Evolutionary conservation across 768 basidiomycete species (phyloP).

Genomic region (Amanita polypyramis): DNA sequence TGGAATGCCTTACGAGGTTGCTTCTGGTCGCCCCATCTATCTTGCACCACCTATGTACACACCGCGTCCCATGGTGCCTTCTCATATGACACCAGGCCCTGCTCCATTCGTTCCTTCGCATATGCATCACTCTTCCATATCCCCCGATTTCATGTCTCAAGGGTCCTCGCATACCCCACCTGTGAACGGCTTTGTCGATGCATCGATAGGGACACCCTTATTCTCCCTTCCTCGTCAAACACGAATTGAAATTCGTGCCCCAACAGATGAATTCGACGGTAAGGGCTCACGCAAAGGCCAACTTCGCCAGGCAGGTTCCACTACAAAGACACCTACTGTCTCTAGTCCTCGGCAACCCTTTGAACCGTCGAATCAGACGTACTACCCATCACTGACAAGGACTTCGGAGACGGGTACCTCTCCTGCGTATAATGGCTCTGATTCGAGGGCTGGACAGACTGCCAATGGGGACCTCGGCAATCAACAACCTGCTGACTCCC

Average conservation of each 20-base stretch:
- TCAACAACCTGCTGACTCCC: conserved; percentile 16
- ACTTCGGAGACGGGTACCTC: conserved; percentile 14
- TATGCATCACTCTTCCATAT: conserved; percentile 50
- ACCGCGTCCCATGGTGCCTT: conserved; percentile 53
- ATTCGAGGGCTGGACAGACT: conserved; percentile 17
- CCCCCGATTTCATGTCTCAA: conserved; percentile 52
- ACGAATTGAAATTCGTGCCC: conserved; percentile 69
- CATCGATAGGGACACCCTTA: conserved; percentile 54
- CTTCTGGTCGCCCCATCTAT: conserved; percentile 74
- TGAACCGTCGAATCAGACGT: conserved; percentile 15
- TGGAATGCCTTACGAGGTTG: conserved; percentile 73
- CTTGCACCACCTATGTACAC: conserved; percentile 56
- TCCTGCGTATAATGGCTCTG: conserved; percentile 12
- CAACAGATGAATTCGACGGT: conserved; percentile 22
- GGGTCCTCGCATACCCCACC: conserved; percentile 49
- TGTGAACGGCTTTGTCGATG: conserved; percentile 54
- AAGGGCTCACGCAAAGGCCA: conserved; percentile 17
- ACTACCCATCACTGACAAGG: conserved; percentile 16
- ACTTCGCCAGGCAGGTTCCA: conserved; percentile 14
- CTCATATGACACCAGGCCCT: conserved; percentile 37
- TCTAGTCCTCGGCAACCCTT: conserved; percentile 31
- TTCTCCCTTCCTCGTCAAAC: conserved; percentile 67
- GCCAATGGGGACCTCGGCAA: conserved; percentile 12
- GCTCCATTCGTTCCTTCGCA: conserved; percentile 49
- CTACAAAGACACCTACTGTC: conserved; percentile 18